Percentiles rank a stretch among this genome's conserved stretches.
These are phyloP conservation scores for Pseudocohnilembus persalinus DNA, from an alignment of 169 alveolate genomes.

Conservation along the genomic window DNA sequence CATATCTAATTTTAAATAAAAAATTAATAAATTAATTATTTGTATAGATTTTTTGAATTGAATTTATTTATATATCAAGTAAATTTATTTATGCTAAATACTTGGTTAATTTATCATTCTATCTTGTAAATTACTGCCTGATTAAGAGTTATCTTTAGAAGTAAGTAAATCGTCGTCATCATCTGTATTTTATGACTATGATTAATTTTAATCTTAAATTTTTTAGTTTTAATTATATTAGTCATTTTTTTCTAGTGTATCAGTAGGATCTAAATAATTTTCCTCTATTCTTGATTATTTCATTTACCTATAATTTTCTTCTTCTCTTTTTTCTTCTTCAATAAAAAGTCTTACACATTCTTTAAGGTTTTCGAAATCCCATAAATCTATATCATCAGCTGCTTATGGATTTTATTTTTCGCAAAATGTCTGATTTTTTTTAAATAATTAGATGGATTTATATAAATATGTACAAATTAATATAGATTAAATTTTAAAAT, in stretches of 20 bases:
- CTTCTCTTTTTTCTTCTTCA: neutral
- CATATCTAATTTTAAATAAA: neutral
- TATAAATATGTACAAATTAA: neutral
- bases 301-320: neutral
- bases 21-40: too few relatives aligned
- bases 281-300: neutral
- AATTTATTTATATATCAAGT: neutral
- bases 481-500: too few relatives aligned
- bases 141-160: neutral
- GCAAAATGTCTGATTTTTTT: neutral
- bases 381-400: neutral
- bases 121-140: too few relatives aligned
- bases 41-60: neutral
- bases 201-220: too few relatives aligned
- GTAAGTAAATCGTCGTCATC: neutral
- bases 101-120: too few relatives aligned
- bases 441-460: too few relatives aligned
- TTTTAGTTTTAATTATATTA: too few relatives aligned
- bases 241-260: neutral
- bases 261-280: neutral
- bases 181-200: too few relatives aligned
- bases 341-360: neutral
- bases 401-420: neutral
- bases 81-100: neutral
- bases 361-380: neutral